phyloP scores from a whole-genome alignment of 208 protist species.

The Trypanosoma mega region DNA sequence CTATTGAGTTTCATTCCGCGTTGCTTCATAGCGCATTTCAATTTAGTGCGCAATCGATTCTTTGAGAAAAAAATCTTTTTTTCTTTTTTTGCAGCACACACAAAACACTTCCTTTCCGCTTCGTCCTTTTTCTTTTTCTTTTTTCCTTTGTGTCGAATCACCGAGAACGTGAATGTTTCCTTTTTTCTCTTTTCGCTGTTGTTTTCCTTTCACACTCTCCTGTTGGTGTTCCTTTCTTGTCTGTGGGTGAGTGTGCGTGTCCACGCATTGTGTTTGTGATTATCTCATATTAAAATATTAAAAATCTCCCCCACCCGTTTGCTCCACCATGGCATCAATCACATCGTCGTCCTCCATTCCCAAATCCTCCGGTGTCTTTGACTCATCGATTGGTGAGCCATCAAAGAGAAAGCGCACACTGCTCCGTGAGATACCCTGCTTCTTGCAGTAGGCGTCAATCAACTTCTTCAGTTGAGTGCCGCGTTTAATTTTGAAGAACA shows the following conservation, averaged over 20 bases:
- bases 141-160: no score
- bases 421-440: slow-evolving; percentile 87
- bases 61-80: no score
- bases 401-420: slow-evolving; percentile 97
- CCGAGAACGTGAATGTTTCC: no score
- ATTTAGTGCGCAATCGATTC: no score
- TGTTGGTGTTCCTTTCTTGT: no score
- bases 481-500: slow-evolving; percentile 97
- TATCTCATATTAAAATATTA: no score
- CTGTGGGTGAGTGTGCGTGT: no score
- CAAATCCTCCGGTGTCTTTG: slow-evolving; percentile 92
- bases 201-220: no score
- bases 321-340: slow-evolving; percentile 95
- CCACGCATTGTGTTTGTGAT: no score
- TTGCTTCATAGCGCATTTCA: not conserved
- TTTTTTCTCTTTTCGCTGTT: no score
- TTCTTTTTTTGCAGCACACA: no score
- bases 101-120: not conserved
- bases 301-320: slow-evolving; percentile 88
- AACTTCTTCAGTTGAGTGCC: slow-evolving; percentile 94
- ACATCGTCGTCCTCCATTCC: slow-evolving; percentile 95
- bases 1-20: not conserved
- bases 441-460: slow-evolving; percentile 97
- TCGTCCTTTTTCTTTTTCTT: slow-evolving; percentile 1
- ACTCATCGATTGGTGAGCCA: slow-evolving; percentile 88